These are phyloP conservation scores for Casuarina glauca DNA, from an alignment of 306 rosid genomes.

Conservation along the genomic window DNA sequence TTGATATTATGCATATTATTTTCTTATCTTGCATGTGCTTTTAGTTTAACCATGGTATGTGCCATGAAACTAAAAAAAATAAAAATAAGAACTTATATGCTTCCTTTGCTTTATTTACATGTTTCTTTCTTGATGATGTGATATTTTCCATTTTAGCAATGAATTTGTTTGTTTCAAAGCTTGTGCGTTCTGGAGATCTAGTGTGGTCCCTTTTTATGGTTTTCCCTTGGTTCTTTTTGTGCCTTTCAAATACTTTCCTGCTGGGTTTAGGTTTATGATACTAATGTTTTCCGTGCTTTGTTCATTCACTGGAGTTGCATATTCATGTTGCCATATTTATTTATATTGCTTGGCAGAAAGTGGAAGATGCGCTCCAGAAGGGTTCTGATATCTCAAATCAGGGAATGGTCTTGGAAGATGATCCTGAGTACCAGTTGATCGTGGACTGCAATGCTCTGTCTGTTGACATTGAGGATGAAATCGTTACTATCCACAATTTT, in stretches of 20 bases:
- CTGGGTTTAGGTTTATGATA: constrained; percentile 16
- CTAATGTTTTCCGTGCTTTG: neutral
- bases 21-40: neutral
- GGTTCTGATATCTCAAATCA: constrained; percentile 57
- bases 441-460: constrained; percentile 90
- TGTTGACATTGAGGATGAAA: constrained; percentile 95
- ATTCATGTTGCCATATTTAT: constrained; percentile 7
- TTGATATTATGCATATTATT: constrained; percentile 74
- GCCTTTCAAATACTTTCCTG: neutral
- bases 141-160: neutral
- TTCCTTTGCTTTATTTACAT: constrained; percentile 16
- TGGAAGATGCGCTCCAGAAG: constrained; percentile 75
- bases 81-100: neutral
- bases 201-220: neutral
- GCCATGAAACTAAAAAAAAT: neutral
- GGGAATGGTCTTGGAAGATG: constrained; percentile 77
- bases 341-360: constrained; percentile 64
- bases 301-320: constrained; percentile 8
- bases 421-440: constrained; percentile 91
- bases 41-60: neutral
- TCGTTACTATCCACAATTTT: constrained; percentile 80
- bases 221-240: neutral
- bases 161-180: constrained; percentile 2
- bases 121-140: neutral
- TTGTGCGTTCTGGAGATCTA: neutral